A percentile compares a stretch with the other conserved stretches of the same genome.
phyloP scores from a whole-genome alignment of 2,329 filamentous ascomycete species.

The Aspergillus pseudoglaucus region DNA sequence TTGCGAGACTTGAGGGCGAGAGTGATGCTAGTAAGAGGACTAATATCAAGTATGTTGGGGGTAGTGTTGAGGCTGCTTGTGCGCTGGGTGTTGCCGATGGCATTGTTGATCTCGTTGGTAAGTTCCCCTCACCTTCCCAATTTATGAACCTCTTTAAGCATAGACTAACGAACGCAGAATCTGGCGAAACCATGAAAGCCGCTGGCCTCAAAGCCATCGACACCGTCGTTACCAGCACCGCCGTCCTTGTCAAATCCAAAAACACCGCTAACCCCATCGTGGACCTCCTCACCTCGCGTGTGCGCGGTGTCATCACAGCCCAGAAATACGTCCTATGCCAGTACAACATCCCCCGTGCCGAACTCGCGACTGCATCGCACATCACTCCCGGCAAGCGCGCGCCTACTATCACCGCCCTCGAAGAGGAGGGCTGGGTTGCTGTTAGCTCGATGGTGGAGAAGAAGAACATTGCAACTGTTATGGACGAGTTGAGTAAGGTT shows the following conservation, averaged over 20 bases:
- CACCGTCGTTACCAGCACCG: constrained; percentile 81
- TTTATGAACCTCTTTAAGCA: constrained; percentile 3
- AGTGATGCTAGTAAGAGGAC: constrained; percentile 52
- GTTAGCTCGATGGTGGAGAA: constrained; percentile 89
- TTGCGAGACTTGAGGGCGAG: constrained; percentile 63
- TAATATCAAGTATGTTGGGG: constrained; percentile 88
- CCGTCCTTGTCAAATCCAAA: constrained; percentile 87
- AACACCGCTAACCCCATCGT: constrained; percentile 75
- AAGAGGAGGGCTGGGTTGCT: constrained; percentile 89
- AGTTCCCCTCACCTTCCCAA: constrained; percentile 30
- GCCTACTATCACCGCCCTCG: constrained; percentile 81
- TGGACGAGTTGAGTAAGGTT: constrained; percentile 72
- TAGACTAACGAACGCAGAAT: constrained; percentile 54
- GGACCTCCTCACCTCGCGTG: constrained; percentile 76
- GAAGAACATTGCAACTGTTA: constrained; percentile 74
- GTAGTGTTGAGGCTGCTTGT: constrained; percentile 95
- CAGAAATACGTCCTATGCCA: constrained; percentile 92
- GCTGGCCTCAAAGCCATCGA: constrained; percentile 91
- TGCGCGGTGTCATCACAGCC: constrained; percentile 89
- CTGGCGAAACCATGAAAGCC: constrained; percentile 95
- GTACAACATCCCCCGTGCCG: constrained; percentile 77
- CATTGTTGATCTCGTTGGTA: constrained; percentile 94
- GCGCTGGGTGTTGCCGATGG: constrained; percentile 92
- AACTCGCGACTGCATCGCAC: constrained; percentile 59
- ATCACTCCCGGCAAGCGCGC: constrained; percentile 93